Base-by-base conservation (phyloP, 2,329 filamentous ascomycete genomes). In the Lachnellula suecica region DNA sequence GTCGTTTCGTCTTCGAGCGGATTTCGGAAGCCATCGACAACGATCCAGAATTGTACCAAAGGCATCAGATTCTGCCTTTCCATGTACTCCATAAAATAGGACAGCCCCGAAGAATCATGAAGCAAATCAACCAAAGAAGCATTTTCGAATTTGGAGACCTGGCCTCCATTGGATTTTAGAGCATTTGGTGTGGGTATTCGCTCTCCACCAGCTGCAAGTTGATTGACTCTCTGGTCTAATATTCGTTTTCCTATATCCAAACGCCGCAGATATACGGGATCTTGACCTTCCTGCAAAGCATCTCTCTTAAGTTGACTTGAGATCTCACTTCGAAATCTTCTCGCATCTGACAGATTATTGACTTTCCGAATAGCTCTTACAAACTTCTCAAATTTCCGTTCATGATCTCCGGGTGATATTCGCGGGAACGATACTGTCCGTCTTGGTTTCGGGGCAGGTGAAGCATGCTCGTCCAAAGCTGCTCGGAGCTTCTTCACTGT, bases 21-120 rank as follows among this genome's bases (percentile, higher is more conserved):
- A 62, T 95, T 96, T 38, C 95, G 88, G 62, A 97, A 91, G 0
- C 94, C 93, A 71, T 99, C 94, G 5, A 97, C 94, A 3, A 97
- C 94, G 37, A 99, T 85, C 91, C 93, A 99, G 70, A 97, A 99
- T 65, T 99, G 94, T 5, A 99, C 92, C 43, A 97, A 74, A 13
- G 88, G 82, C 87, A 97, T 93, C 23, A 93, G 77, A 15, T 82
- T 80, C 67, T 92, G 88, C 38, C 94, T 85, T 68, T 99, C 94
- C 94, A 99, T 99, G 66, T 91, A 97, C 68, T 99, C 94, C 94
- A 99, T 99, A 73, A 99, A 97, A 68, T 96, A 99, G 2, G 94
- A 97, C 8, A 99, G 77, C 0, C 91, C 93, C 1, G 93, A 88
- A 2, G 94, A 83, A 69, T 95, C 91, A 60, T 92, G 88, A 52